phyloP scores from a whole-genome alignment of 2,329 filamentous ascomycete genomes.

The Trichothecium roseum region DNA sequence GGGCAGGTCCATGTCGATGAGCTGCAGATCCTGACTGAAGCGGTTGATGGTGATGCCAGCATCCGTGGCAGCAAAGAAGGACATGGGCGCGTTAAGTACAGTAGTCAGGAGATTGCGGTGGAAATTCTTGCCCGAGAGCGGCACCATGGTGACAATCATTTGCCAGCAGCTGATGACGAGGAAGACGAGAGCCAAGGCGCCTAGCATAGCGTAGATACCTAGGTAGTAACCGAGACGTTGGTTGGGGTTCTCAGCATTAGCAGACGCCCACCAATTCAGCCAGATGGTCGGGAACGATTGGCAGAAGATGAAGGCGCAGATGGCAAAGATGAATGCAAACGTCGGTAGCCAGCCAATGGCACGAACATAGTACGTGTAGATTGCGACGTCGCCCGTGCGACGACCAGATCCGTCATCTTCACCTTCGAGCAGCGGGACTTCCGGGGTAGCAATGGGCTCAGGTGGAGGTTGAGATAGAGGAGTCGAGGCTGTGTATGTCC shows the following conservation, averaged over 20 bases:
- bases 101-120: slow-evolving; percentile 10
- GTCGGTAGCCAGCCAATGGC: slow-evolving; percentile 3
- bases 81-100: slow-evolving; percentile 18
- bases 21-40: slow-evolving; percentile 27
- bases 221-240: slow-evolving; percentile 11
- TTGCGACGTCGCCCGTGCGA: slow-evolving; percentile 6
- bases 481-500: neutral
- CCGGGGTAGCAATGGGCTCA: neutral
- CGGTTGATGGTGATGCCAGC: slow-evolving; percentile 23
- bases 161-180: slow-evolving; percentile 12
- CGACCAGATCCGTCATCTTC: slow-evolving; percentile 5
- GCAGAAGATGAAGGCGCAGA: slow-evolving; percentile 1
- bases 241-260: slow-evolving; percentile 9
- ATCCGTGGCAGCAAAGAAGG: slow-evolving; percentile 23
- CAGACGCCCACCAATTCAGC: slow-evolving; percentile 9
- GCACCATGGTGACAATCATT: slow-evolving; percentile 15
- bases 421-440: neutral
- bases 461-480: no score
- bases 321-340: slow-evolving; percentile 3
- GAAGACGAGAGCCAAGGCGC: slow-evolving; percentile 9
- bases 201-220: slow-evolving; percentile 12
- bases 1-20: slow-evolving; percentile 26
- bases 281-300: slow-evolving; percentile 3
- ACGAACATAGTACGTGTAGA: slow-evolving; percentile 5
- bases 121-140: slow-evolving; percentile 12